Evolutionary conservation across 768 basidiomycete species (phyloP).

Genomic region (Hericium alpestre): DNA sequence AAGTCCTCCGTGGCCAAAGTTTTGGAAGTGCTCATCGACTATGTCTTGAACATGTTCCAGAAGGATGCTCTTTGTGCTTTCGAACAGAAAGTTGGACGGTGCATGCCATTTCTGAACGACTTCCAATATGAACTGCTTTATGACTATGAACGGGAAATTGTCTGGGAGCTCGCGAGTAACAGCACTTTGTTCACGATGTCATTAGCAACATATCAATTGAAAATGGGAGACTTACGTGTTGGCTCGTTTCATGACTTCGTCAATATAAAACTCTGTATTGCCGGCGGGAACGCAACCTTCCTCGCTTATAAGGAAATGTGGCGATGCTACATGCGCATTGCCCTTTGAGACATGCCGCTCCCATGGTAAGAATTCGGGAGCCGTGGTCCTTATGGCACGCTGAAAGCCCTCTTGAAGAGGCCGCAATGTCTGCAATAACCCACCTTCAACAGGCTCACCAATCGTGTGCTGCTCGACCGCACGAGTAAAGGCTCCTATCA

Average conservation of each 20-base stretch:
- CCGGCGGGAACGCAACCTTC: no score
- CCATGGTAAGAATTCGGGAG: slow-evolving; percentile 47
- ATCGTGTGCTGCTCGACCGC: slow-evolving; percentile 35
- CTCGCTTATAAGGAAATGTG: no score
- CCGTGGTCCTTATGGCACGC: slow-evolving; percentile 34
- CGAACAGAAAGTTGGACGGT: slow-evolving; percentile 38
- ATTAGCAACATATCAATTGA: not conserved
- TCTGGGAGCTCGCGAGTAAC: slow-evolving; percentile 63
- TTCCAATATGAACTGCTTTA: slow-evolving; percentile 35
- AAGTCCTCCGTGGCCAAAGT: slow-evolving; percentile 42
- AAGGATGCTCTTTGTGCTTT: slow-evolving; percentile 27
- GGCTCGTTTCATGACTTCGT: slow-evolving; percentile 36
- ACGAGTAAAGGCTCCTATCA: slow-evolving; percentile 33
- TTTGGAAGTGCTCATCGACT: slow-evolving; percentile 37
- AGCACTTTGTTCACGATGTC: slow-evolving; percentile 30
- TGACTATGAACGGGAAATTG: slow-evolving; percentile 54
- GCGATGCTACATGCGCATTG: not conserved
- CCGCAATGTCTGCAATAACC: slow-evolving; percentile 44
- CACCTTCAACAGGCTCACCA: slow-evolving; percentile 39
- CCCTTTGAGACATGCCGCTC: slow-evolving; percentile 12
- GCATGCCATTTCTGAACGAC: slow-evolving; percentile 37
- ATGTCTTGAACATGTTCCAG: slow-evolving; percentile 24
- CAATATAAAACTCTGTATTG: slow-evolving; percentile 21
- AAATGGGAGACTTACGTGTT: slow-evolving; percentile 26
- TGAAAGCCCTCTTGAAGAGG: slow-evolving; percentile 36